Conservation (phyloP, 257 asterid species). For the Verbena officinalis region DNA sequence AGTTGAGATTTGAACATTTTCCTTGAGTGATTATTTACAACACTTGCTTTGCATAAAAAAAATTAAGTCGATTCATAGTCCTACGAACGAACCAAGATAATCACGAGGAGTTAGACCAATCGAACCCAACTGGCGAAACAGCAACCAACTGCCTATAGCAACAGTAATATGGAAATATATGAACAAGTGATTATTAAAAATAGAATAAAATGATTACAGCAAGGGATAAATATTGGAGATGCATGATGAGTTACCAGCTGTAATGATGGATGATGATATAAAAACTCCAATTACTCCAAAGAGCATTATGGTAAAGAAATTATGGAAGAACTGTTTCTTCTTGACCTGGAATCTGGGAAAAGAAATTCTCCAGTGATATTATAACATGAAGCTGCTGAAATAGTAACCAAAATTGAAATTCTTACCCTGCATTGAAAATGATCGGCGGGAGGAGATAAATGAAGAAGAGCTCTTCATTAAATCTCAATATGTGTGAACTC, state of each 20-base stretch:
- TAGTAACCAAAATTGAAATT: neutral
- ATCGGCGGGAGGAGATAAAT: conserved; percentile 92
- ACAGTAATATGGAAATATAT: conserved; percentile 2
- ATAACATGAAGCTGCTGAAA: conserved; percentile 7
- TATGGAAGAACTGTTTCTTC: conserved; percentile 96
- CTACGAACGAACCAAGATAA: conserved; percentile 68
- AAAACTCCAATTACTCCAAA: conserved; percentile 90
- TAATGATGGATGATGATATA: conserved; percentile 69
- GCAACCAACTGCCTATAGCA: conserved; percentile 64
- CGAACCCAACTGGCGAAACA: conserved; percentile 65
- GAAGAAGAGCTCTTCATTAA: conserved; percentile 88
- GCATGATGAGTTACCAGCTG: conserved; percentile 55
- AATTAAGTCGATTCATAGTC: conserved; percentile 7
- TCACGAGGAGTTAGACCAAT: conserved; percentile 63
- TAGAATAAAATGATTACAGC: too few relatives aligned
- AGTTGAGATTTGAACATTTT: too few relatives aligned
- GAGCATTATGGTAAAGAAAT: conserved; percentile 89
- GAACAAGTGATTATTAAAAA: too few relatives aligned
- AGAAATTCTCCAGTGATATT: neutral
- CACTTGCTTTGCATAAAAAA: conserved; percentile 3
- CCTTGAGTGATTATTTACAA: too few relatives aligned
- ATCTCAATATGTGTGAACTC: conserved; percentile 81
- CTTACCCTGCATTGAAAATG: conserved; percentile 94
- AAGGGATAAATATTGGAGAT: neutral
- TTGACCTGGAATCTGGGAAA: conserved; percentile 87